Evolutionary conservation across 2,329 filamentous ascomycete species (phyloP), one percentile per base, ranked within the genome.

Genomic region (Didymella sp.): DNA sequence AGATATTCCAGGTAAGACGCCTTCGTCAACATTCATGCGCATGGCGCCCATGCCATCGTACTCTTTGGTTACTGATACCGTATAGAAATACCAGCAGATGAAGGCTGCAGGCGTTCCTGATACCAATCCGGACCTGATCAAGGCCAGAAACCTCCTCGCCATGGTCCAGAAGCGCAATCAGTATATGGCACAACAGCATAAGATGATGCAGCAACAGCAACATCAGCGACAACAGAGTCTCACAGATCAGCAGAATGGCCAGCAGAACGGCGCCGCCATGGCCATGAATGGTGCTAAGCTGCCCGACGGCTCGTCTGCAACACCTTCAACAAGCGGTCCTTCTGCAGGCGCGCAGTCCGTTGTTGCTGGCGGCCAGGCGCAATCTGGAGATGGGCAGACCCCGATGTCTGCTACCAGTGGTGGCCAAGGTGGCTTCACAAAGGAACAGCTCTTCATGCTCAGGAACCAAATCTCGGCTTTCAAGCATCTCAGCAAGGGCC

Each of bases 381-480:
- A 68, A 41, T 45, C 73, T n/a, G 77, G 76, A 21, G 83, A 83
- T 47, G 64, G 68, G 2, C 70, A 74, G 53, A 74, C 73, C 8
- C 67, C 70, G 1, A 73, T 68, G 4, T 74, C 73, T 6, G 69
- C 73, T 13, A 66, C 67, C 1, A 53, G 62, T 46, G 60, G 57
- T 24, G 58, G 58, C 15, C 56, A 64, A 8, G 63, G 64, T 15
- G 59, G 66, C 28, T 69, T 75, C 63, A 62, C 66, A 17, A 84
- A 85, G 22, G 90, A 95, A 54, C 95, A 99, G 74, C 80, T 96
- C 42, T 82, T 84, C 22, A 86, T 91, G 40, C 80, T 99, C 9
- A 85, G 91, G 58, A 88, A 90, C 63, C 95, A 99, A 74, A 96
- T 98, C 47, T 84, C 89, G 67, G 93, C 94, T 0, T 98, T 97